Conservation (phyloP, 2,329 filamentous ascomycete species). For the Botrytis aclada region DNA sequence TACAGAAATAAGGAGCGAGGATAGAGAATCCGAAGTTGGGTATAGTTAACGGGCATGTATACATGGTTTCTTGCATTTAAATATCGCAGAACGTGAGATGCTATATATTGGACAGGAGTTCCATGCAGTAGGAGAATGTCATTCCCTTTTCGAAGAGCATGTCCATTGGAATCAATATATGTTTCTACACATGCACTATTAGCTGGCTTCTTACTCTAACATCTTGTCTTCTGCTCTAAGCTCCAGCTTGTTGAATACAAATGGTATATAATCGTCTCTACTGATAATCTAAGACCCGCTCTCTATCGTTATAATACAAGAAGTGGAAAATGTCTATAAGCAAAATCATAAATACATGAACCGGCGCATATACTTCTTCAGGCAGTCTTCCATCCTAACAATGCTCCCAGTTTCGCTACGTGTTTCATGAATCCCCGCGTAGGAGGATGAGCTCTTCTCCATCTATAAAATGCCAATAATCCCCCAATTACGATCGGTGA, state of each 20-base stretch:
- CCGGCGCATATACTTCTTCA: neutral
- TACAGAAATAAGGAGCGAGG: neutral
- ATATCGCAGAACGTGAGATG: neutral
- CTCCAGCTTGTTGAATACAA: too few relatives aligned
- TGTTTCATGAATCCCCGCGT: neutral
- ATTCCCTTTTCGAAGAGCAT: neutral
- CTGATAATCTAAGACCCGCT: neutral
- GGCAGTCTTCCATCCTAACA: slow-evolving; percentile 5
- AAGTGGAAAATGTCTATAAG: neutral
- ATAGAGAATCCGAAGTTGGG: neutral
- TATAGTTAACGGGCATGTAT: neutral
- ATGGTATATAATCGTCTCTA: neutral
- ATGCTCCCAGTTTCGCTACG: neutral
- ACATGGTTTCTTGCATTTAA: neutral
- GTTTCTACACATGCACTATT: too few relatives aligned
- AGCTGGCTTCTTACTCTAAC: too few relatives aligned
- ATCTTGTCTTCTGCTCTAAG: too few relatives aligned
- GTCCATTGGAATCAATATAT: too few relatives aligned
- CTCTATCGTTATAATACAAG: neutral
- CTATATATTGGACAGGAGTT: neutral
- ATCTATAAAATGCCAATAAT: slow-evolving; percentile 25
- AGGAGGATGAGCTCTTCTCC: slow-evolving; percentile 12
- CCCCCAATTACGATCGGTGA: slow-evolving; percentile 27
- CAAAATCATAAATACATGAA: neutral
- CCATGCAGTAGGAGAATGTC: neutral